phyloP scores from a whole-genome alignment of 108 stramenopile species.

The Cyclostephanos tholiformis region DNA sequence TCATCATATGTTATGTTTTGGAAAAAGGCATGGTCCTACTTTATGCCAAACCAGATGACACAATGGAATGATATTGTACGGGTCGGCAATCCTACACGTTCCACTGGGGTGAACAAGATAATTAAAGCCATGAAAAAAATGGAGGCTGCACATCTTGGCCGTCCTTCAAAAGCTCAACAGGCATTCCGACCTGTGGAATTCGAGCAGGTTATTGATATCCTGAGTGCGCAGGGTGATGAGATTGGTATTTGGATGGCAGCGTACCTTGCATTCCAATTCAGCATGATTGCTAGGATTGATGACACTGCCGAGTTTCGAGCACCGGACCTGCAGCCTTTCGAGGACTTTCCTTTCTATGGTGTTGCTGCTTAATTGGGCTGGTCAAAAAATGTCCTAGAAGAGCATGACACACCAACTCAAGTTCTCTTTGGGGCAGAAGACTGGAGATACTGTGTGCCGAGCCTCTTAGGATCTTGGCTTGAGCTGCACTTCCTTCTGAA shows the following conservation, averaged over 20 bases:
- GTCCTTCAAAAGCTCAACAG: conserved; percentile 8
- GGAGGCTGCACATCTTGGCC: conserved; percentile 4
- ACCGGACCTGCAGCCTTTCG: conserved; percentile 3
- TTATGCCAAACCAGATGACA: conserved; percentile 12
- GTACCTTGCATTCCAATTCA: conserved; percentile 3
- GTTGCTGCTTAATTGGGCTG: conserved; percentile 5
- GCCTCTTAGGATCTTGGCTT: conserved; percentile 3
- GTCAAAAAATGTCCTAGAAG: conserved; percentile 29
- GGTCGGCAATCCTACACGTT: conserved; percentile 20
- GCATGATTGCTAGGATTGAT: conserved; percentile 14
- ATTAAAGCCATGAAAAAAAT: conserved; percentile 15
- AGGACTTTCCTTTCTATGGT: conserved; percentile 8
- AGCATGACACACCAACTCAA: conserved; percentile 24
- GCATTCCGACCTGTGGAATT: conserved; percentile 10
- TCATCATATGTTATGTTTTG: too few relatives aligned
- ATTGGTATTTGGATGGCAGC: conserved; percentile 1
- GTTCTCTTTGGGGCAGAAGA: conserved; percentile 24
- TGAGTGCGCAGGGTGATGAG: conserved; percentile 4
- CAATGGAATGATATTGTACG: conserved; percentile 10
- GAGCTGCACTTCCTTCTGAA: conserved; percentile 8
- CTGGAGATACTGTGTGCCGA: conserved; percentile 9
- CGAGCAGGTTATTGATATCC: conserved; percentile 7
- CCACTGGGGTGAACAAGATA: not conserved
- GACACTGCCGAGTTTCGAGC: conserved; percentile 3
- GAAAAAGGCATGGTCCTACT: too few relatives aligned